A percentile compares a stretch with the other conserved stretches of the same genome.
Evolutionary conservation across 2,329 filamentous ascomycete species (phyloP).

Genomic region (Cadophora gregata): DNA sequence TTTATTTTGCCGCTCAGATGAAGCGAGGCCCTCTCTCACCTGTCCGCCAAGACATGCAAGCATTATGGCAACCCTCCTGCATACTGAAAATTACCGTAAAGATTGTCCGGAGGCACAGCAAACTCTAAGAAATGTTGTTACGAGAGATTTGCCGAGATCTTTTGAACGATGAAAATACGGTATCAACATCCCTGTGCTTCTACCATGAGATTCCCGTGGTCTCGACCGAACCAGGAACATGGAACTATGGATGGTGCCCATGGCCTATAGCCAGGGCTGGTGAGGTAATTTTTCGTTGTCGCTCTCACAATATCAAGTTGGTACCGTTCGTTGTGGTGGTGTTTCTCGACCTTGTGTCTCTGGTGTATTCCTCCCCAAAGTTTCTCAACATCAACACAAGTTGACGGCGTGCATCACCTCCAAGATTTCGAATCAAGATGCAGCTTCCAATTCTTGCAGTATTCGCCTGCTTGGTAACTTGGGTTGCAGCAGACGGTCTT

Average conservation of each 20-base stretch:
- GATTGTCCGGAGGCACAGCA: not conserved
- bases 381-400: not conserved
- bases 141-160: not conserved
- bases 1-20: not conserved
- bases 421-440: not conserved
- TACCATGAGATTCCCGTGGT: not conserved
- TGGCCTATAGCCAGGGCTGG: not conserved
- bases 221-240: not conserved
- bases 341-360: not conserved
- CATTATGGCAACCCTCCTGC: not conserved
- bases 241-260: not conserved
- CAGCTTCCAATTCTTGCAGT: not conserved
- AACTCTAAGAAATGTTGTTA: not conserved
- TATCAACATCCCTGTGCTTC: not conserved
- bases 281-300: not conserved
- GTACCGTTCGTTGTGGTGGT: not conserved
- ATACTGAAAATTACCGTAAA: not conserved
- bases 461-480: slow-evolving; percentile 2
- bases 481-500: not conserved
- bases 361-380: not conserved
- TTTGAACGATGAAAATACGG: not conserved
- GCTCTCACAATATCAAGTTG: not conserved
- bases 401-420: not conserved
- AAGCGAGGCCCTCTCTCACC: not conserved
- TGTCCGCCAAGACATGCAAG: not conserved